Evolutionary conservation across 208 protist genomes (phyloP).

Genomic region (Trypanosomatidae sp.): DNA sequence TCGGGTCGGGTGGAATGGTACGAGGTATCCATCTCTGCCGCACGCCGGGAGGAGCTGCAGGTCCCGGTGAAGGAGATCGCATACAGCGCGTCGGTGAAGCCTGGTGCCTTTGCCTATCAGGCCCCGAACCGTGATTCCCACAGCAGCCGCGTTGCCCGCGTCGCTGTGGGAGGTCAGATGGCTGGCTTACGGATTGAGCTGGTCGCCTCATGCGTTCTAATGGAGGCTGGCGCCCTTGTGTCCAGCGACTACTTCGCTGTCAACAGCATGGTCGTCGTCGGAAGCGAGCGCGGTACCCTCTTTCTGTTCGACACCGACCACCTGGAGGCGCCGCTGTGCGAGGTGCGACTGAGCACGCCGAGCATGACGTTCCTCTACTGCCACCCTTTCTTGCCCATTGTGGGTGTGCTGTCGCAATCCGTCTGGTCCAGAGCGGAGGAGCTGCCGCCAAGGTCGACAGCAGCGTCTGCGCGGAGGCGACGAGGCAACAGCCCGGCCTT

Average conservation of each 20-base stretch:
- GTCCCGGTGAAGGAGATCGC: constrained; percentile 24
- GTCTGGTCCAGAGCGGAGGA: constrained; percentile 8
- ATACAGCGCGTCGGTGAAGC: constrained; percentile 17
- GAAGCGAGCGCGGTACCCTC: constrained; percentile 38
- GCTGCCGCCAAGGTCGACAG: background rate
- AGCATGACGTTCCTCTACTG: constrained; percentile 64
- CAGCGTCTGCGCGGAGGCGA: background rate
- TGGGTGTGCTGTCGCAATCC: constrained; percentile 55
- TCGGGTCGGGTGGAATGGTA: constrained; percentile 79
- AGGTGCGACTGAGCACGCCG: constrained; percentile 28
- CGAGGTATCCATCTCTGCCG: constrained; percentile 41
- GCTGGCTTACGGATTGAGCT: constrained; percentile 39
- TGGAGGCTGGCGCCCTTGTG: constrained; percentile 50
- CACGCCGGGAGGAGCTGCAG: constrained; percentile 28
- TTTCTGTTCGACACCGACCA: constrained; percentile 60
- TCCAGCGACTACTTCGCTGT: constrained; percentile 75
- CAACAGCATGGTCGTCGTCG: constrained; percentile 61
- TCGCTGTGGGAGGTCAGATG: constrained; percentile 31
- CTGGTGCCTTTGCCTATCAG: constrained; percentile 25
- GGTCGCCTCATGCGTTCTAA: constrained; percentile 30
- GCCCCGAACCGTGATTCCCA: constrained; percentile 25
- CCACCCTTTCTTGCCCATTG: constrained; percentile 71
- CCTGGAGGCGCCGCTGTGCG: constrained; percentile 41
- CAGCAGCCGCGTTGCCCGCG: constrained; percentile 19
- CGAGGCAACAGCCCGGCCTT: constrained; percentile 1